Evolutionary conservation across 1,284 basidiomycete species (phyloP).

Genomic region (Hemileia vastatrix): DNA sequence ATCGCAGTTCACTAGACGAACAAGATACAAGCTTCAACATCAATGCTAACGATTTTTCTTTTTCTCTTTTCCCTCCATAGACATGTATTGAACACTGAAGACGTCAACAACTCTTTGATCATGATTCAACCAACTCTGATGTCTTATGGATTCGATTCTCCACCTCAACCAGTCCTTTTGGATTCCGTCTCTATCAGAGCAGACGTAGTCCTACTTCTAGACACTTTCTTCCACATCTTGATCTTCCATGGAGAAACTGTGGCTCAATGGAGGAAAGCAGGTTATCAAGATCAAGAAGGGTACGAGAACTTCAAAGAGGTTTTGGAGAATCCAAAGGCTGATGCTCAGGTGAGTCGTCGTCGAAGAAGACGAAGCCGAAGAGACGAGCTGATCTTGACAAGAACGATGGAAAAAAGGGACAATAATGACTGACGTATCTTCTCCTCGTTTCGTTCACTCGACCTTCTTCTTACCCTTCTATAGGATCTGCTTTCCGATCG

Average conservation of each 20-base stretch:
- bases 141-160: constrained; percentile 42
- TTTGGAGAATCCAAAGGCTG: constrained; percentile 39
- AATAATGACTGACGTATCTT: neutral
- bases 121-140: constrained; percentile 46
- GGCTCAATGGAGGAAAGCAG: constrained; percentile 43
- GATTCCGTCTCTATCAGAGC: constrained; percentile 44
- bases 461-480: neutral
- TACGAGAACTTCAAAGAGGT: constrained; percentile 45
- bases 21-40: no score
- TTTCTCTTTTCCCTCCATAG: constrained; percentile 16
- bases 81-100: constrained; percentile 43
- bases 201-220: constrained; percentile 42
- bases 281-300: constrained; percentile 44
- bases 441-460: neutral
- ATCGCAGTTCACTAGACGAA: no score
- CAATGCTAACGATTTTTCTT: neutral
- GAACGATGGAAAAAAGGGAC: neutral
- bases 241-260: constrained; percentile 45
- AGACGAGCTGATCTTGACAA: constrained; percentile 37
- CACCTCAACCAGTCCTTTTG: constrained; percentile 42
- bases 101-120: constrained; percentile 45
- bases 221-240: constrained; percentile 45
- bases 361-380: no score
- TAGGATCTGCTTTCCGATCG: constrained; percentile 39
- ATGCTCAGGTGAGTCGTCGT: constrained; percentile 30